Evolutionary conservation across 441 rosid genomes (phyloP), one percentile per base, ranked within the genome.

Genomic region (Hura crepitans): DNA sequence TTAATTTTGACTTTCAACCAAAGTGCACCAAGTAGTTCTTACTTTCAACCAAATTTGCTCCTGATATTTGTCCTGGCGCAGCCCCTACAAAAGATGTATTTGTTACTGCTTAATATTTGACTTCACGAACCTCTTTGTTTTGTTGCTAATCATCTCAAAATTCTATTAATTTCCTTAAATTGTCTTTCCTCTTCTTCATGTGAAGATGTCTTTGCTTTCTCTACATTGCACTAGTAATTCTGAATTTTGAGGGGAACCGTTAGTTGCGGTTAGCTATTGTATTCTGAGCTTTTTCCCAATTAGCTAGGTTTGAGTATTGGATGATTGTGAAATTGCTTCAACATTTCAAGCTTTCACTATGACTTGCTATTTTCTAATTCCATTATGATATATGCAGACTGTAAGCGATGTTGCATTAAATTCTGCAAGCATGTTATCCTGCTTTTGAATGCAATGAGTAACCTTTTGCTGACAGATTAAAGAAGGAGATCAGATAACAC

Each of bases 401-500:
- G 47, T 30, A 56, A 59, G 12, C 4, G 27, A 59, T 35, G n/a
- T n/a, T n/a, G n/a, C n/a, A n/a, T n/a, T n/a, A n/a, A 35, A 35
- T 35, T 35, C 39, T 35, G 39, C 39, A 35, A 35, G 7, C 39
- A 1, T 35, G 39, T 4, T 8, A n/a, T 35, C 39, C 39, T 35
- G 39, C n/a, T n/a, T n/a, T n/a, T n/a, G n/a, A n/a, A n/a, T n/a
- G n/a, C n/a, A n/a, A n/a, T n/a, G n/a, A n/a, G n/a, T n/a, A 72
- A 61, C 50, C 50, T 73, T 59, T 45, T 77, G 61, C 22, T 73
- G 28, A 56, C 85, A 89, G 94, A 84, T 89, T 58, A 87, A 84
- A 78, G 94, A 87, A 81, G 94, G 89, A 70, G 91, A 89, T 73
- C 82, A 81, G 72, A 71, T 89, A 47, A 73, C 49, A 12, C 72